Conservation (phyloP, 1,139 yeast species). For the Diutina mesorugosa region DNA sequence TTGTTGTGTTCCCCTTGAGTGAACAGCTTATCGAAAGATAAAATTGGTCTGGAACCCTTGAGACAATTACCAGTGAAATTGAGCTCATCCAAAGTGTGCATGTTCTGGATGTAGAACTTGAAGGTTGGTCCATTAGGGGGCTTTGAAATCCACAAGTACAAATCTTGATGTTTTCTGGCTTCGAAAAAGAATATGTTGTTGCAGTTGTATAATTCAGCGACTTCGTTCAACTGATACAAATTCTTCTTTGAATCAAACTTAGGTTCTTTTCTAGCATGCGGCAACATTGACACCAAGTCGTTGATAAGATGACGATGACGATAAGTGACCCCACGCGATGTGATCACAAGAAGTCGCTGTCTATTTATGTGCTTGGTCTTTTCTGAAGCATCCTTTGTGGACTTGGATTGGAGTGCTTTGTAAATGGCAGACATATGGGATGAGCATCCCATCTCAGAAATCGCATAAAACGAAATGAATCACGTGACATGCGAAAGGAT, state of each 20-base stretch:
- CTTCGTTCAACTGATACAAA: conserved; percentile 79
- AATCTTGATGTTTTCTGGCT: conserved; percentile 91
- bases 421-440: conserved; percentile 45
- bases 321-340: conserved; percentile 88
- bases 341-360: conserved; percentile 74
- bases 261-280: conserved; percentile 95
- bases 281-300: conserved; percentile 69
- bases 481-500: neutral
- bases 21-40: conserved; percentile 78
- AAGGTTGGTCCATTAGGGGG: conserved; percentile 98
- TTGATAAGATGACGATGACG: conserved; percentile 91
- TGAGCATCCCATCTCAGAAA: neutral
- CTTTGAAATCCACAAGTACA: conserved; percentile 87
- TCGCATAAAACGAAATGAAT: neutral
- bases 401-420: conserved; percentile 52
- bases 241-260: conserved; percentile 90
- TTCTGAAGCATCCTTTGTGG: conserved; percentile 30
- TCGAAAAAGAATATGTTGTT: conserved; percentile 90
- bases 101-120: conserved; percentile 85
- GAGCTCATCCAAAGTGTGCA: conserved; percentile 92
- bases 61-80: conserved; percentile 94
- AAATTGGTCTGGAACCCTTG: conserved; percentile 91
- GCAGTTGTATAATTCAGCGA: conserved; percentile 95
- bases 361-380: conserved; percentile 51
- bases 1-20: conserved; percentile 43